A percentile compares a stretch with the other conserved stretches of the same genome.
Evolutionary conservation across 805 yeast genomes (phyloP).

Genomic region (Trichomonascus vanleenenianus): DNA sequence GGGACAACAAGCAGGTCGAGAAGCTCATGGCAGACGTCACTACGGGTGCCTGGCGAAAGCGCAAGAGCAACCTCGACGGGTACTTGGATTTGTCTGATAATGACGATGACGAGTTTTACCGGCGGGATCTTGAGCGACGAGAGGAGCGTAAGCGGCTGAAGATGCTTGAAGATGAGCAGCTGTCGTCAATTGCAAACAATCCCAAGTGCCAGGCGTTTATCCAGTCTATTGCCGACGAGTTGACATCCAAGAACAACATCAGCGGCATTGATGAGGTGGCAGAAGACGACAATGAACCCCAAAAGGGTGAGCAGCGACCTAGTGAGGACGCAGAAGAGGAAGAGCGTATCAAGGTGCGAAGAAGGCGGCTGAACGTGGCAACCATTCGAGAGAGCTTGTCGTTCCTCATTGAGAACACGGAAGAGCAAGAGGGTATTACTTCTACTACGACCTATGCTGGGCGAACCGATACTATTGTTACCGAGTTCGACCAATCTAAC

Average conservation of each 20-base stretch:
- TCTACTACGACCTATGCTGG: no score
- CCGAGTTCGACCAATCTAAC: no score
- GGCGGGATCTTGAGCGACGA: constrained; percentile 10
- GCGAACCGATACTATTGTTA: no score
- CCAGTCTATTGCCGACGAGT: constrained; percentile 17
- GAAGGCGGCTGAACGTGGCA: constrained; percentile 2
- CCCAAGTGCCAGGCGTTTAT: constrained; percentile 20
- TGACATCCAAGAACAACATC: background rate
- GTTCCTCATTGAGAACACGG: constrained; percentile 15
- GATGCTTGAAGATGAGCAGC: constrained; percentile 17
- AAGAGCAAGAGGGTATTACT: constrained; percentile 1
- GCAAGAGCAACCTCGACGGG: constrained; percentile 12
- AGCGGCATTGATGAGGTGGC: no score
- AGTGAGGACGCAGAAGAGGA: no score
- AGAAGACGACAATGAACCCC: background rate
- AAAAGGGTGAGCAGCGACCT: no score
- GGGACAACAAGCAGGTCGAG: constrained; percentile 17
- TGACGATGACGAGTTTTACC: constrained; percentile 12
- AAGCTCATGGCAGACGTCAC: constrained; percentile 21
- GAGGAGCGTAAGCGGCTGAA: constrained; percentile 15
- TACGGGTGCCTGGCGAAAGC: constrained; percentile 20
- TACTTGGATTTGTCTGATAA: constrained; percentile 10
- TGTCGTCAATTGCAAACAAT: constrained; percentile 17
- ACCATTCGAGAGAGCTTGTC: constrained; percentile 15
- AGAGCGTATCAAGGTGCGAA: background rate